phyloP scores from a whole-genome alignment of 148 eudicot species.

The Oxyria digyna region DNA sequence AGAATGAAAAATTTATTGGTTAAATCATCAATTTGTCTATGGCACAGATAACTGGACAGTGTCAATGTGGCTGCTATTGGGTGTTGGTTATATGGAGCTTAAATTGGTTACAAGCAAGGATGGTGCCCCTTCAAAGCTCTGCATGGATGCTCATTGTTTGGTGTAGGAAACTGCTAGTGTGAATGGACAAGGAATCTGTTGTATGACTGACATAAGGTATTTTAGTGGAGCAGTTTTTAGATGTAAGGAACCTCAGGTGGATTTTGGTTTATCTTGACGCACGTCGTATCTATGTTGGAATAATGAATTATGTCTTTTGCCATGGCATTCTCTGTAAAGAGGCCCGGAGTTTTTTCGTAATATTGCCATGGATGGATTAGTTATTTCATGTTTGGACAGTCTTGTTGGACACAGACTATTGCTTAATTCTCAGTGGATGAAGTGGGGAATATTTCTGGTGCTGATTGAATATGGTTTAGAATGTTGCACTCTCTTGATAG shows the following conservation, averaged over 20 bases:
- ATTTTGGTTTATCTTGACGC: neutral
- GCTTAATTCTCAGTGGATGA: neutral
- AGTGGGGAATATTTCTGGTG: neutral
- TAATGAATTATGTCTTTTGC: slow-evolving; percentile 5
- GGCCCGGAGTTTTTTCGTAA: neutral
- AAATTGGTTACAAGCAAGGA: neutral
- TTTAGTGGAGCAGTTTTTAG: neutral
- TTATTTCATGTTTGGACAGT: too few species aligned
- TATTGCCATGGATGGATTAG: neutral
- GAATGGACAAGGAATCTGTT: neutral
- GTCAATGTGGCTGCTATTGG: neutral
- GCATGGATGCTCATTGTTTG: neutral
- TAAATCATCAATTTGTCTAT: neutral
- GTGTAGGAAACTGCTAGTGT: neutral
- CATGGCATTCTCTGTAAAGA: neutral
- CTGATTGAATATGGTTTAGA: neutral
- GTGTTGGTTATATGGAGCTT: neutral
- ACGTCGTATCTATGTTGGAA: slow-evolving; percentile 9
- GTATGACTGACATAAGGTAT: neutral
- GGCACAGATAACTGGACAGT: neutral
- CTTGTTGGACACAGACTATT: too few species aligned
- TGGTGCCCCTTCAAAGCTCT: neutral
- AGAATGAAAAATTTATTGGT: neutral
- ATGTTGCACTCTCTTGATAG: neutral
- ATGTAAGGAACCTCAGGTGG: neutral